Percentiles rank a stretch among this genome's conserved stretches.
phyloP scores from a whole-genome alignment of 345 rosid genomes.

The Dipteronia sinensis region DNA sequence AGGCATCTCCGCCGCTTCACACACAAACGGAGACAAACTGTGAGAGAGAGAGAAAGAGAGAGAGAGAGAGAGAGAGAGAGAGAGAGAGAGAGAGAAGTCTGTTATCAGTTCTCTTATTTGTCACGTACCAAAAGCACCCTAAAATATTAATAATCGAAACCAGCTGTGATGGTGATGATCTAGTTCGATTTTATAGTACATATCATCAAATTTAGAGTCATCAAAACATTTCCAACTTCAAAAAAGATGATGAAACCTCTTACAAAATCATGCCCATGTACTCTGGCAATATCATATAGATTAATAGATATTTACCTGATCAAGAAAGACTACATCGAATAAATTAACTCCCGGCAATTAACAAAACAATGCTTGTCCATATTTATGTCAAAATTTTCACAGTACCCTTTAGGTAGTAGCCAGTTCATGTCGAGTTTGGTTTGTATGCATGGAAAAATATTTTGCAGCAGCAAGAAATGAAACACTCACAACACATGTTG shows the following conservation, averaged over 20 bases:
- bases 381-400: background rate
- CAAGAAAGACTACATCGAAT: background rate
- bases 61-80: too few species aligned
- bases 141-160: too few species aligned
- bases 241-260: background rate
- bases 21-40: background rate
- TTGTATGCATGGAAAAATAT: slow-evolving; percentile 28
- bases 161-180: too few species aligned
- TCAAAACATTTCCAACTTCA: background rate
- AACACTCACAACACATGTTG: slow-evolving; percentile 38
- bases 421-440: slow-evolving; percentile 23
- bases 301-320: too few species aligned
- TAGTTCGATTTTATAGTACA: background rate
- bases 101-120: too few species aligned
- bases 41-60: too few species aligned
- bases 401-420: slow-evolving; percentile 23
- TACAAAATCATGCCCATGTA: background rate
- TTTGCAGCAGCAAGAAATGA: slow-evolving; percentile 37
- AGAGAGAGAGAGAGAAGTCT: too few species aligned
- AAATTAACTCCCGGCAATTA: background rate
- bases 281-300: background rate
- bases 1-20: slow-evolving; percentile 38
- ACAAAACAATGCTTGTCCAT: background rate
- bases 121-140: too few species aligned
- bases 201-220: too few species aligned